A percentile compares a stretch with the other conserved stretches of the same genome.
Conservation (phyloP, 2,329 filamentous ascomycete genomes). For the Hymenoscyphus albidus region DNA sequence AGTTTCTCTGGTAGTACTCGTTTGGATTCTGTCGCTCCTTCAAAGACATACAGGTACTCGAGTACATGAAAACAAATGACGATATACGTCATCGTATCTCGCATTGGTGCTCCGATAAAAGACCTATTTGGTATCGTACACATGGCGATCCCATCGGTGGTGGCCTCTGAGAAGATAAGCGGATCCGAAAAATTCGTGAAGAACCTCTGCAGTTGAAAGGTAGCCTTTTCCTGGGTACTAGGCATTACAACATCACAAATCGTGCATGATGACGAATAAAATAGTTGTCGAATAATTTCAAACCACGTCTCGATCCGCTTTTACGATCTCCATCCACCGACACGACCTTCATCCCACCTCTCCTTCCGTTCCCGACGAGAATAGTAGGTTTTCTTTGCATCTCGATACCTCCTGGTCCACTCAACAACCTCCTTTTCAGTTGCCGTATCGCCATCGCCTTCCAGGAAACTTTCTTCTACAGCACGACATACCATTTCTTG, state of each 20-base stretch:
- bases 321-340: conserved; percentile 83
- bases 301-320: background rate
- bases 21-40: background rate
- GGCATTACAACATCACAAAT: conserved; percentile 6
- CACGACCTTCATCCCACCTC: conserved; percentile 92
- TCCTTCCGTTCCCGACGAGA: conserved; percentile 81
- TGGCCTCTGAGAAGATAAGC: conserved; percentile 1
- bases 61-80: background rate
- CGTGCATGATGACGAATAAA: conserved; percentile 7
- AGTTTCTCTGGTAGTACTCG: background rate
- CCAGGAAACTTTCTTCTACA: conserved; percentile 87
- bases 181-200: conserved; percentile 3
- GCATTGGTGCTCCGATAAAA: background rate
- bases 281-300: background rate
- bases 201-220: background rate
- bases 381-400: conserved; percentile 74
- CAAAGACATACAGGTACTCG: background rate
- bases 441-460: conserved; percentile 47
- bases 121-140: background rate
- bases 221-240: background rate
- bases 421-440: conserved; percentile 80
- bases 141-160: background rate
- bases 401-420: conserved; percentile 78
- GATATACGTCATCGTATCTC: background rate
- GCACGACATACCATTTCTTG: conserved; percentile 77